Base-by-base conservation (phyloP, 2,329 filamentous ascomycete genomes). In the Microdochium paspali region DNA sequence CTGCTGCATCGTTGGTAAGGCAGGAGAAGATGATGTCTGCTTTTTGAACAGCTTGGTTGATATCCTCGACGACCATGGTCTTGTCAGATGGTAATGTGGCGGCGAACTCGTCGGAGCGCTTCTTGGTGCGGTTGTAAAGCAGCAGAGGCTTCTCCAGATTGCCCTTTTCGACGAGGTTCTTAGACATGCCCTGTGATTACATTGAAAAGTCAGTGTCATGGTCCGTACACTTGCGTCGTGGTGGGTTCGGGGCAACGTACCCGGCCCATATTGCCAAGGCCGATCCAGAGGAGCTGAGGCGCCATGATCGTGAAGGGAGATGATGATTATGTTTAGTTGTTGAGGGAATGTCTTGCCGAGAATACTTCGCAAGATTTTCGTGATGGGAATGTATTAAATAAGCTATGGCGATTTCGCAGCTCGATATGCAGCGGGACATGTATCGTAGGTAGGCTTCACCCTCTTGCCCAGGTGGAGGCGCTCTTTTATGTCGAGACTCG, bases 241-340 rank as follows among this genome's bases (percentile, higher is more conserved):
- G n/a, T n/a, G n/a, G n/a, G n/a, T n/a, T n/a, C n/a, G n/a, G n/a
- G 49, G n/a, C 31, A 25, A 66, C 78, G 70, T 70, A 85, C 86
- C 60, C 83, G 77, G 54, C 87, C 90, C 81, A 95, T 95, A 64
- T 94, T 94, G 46, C 89, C 89, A 45, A 95, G 76, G 49, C 90
- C 89, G 47, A 94, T 80, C 80, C 82, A 94, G 56, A 88, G 74
- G 46, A 93, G 59, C 65, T 77, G 80, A 49, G 74, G 72, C 40
- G 76, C 68, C 78, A 81, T 80, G 35, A 6, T 40, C 6, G 31
- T 7, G 13, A 18, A 7, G 31, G 31, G 4, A 35, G 31, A 7
- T 18, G 18, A 35, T 15, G 28, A 15, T 30, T 35, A 18, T 15
- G 31, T 6, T 15, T 12, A n/a, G n/a, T n/a, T n/a, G n/a, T n/a